Conservation (phyloP, 768 basidiomycete species). For the Baorangia bicolor region DNA sequence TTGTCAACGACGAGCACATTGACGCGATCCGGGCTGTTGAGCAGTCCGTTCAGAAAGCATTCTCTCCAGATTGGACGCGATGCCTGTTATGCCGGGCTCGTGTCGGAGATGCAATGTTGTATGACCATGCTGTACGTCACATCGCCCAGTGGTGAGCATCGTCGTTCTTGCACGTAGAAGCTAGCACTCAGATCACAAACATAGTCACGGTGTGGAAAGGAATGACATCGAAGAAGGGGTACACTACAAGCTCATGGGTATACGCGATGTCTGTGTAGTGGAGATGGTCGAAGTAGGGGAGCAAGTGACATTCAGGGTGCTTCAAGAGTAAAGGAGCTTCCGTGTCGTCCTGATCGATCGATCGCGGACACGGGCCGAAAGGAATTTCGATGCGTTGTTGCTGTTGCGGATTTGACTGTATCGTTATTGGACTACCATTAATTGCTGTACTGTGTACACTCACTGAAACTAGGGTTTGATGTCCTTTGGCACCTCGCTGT, state of each 20-base stretch:
- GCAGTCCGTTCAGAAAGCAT: neutral
- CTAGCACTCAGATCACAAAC: neutral
- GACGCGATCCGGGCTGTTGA: slow-evolving; percentile 7
- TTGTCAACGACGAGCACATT: slow-evolving; percentile 6
- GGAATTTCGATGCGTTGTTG: neutral
- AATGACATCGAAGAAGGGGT: neutral
- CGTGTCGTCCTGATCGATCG: neutral
- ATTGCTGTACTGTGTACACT: neutral
- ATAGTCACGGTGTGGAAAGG: slow-evolving; percentile 3
- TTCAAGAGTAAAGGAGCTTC: neutral
- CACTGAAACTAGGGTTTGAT: slow-evolving; percentile 4
- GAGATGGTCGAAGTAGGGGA: slow-evolving; percentile 1
- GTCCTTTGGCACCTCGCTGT: slow-evolving; percentile 15
- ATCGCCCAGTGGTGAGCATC: neutral
- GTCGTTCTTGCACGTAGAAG: too few relatives aligned
- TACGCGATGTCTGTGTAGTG: neutral
- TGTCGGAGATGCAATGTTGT: slow-evolving; percentile 1
- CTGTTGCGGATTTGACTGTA: neutral
- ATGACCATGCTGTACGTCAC: neutral
- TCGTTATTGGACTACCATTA: neutral
- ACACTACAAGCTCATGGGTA: slow-evolving; percentile 1
- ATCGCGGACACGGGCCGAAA: neutral
- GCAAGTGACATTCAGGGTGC: slow-evolving; percentile 4
- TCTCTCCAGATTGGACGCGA: slow-evolving; percentile 1
- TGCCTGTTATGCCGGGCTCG: slow-evolving; percentile 11